Percentiles rank a stretch among this genome's conserved stretches.
phyloP scores from a whole-genome alignment of 768 basidiomycete species.

The Naganishia randhawae region DNA sequence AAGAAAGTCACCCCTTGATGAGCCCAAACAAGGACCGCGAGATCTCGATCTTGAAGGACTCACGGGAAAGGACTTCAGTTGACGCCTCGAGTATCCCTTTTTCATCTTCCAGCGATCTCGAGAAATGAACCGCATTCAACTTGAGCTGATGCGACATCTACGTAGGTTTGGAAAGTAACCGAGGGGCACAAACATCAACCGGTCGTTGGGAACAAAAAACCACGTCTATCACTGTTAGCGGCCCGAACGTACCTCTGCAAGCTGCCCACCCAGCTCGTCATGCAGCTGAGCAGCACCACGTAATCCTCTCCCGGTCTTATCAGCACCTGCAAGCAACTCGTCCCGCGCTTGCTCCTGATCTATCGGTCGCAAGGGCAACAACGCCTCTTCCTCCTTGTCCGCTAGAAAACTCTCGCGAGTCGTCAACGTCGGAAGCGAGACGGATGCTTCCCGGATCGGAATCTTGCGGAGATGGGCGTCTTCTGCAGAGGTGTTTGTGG shows the following conservation, averaged over 20 bases:
- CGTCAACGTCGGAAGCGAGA: conserved; percentile 23
- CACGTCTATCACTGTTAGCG: not conserved
- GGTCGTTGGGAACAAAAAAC: too few species aligned
- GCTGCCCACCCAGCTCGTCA: conserved; percentile 47
- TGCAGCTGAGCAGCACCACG: conserved; percentile 39
- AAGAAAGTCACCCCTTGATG: conserved; percentile 34
- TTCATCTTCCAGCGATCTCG: conserved; percentile 68
- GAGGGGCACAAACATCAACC: not conserved
- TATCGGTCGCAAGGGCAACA: conserved; percentile 20
- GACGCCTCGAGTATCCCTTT: conserved; percentile 65
- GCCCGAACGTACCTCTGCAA: conserved; percentile 42
- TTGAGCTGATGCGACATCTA: conserved; percentile 85
- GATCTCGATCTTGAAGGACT: conserved; percentile 46
- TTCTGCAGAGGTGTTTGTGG: not conserved
- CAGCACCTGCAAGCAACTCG: conserved; percentile 32
- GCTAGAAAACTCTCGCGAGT: conserved; percentile 22
- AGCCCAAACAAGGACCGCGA: not conserved
- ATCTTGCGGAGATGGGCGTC: conserved; percentile 5
- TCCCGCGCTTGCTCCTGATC: conserved; percentile 28
- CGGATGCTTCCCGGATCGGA: not conserved
- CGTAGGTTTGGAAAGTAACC: not conserved
- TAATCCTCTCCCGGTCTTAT: conserved; percentile 13
- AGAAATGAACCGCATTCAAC: conserved; percentile 75
- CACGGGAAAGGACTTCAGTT: conserved; percentile 68
- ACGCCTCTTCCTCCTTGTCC: conserved; percentile 26